Evolutionary conservation across 257 asterid genomes (phyloP).

Genomic region (Mitragyna speciosa): DNA sequence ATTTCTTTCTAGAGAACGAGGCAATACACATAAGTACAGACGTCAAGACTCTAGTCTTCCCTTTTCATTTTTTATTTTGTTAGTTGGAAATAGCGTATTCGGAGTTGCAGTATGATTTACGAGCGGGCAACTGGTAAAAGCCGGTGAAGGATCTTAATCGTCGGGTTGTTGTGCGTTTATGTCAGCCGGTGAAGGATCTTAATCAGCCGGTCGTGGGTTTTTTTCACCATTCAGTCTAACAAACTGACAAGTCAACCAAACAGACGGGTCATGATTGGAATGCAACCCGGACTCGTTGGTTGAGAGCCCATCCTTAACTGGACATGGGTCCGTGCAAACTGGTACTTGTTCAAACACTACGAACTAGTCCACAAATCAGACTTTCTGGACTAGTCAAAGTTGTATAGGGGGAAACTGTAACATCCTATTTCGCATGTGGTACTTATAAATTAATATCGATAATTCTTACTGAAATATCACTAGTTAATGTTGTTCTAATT

Average conservation of each 20-base stretch:
- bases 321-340: not conserved
- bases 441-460: too few relatives aligned
- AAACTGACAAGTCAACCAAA: not conserved
- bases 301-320: not conserved
- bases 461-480: too few relatives aligned
- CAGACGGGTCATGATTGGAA: not conserved
- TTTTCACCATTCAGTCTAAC: not conserved
- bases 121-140: not conserved
- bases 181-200: conserved; percentile 14
- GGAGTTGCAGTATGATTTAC: not conserved
- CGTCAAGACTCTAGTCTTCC: too few relatives aligned
- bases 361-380: not conserved
- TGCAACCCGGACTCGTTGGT: too few relatives aligned
- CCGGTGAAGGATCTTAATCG: conserved; percentile 9
- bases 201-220: conserved; percentile 13
- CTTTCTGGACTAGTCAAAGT: not conserved
- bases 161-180: not conserved
- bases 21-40: not conserved
- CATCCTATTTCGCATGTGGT: not conserved
- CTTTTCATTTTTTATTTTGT: too few relatives aligned
- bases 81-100: not conserved
- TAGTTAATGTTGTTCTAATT: too few relatives aligned
- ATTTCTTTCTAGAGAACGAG: too few relatives aligned
- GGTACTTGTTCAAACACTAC: not conserved
- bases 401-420: not conserved